Percentiles rank a stretch among this genome's conserved stretches.
phyloP scores from a whole-genome alignment of 768 basidiomycete genomes.

The Cystobasidium ongulense region DNA sequence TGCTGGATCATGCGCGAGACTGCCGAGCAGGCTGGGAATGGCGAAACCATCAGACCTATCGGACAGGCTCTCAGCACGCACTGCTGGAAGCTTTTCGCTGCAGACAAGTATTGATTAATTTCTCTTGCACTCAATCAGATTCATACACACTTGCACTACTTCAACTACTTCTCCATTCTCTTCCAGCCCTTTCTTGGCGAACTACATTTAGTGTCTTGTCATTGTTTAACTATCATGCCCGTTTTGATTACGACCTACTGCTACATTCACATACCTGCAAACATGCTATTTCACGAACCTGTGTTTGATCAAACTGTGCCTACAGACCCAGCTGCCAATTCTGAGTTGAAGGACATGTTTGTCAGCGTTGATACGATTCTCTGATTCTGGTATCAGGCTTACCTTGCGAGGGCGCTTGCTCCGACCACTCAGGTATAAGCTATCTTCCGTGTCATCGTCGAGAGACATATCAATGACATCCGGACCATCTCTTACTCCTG shows the following conservation, averaged over 20 bases:
- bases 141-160: no score
- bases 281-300: no score
- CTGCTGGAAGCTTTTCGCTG: conserved; percentile 27
- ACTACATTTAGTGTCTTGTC: background rate
- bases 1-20: conserved; percentile 30
- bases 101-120: conserved; percentile 7
- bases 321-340: background rate
- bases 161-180: background rate
- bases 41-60: conserved; percentile 6
- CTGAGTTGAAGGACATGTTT: background rate
- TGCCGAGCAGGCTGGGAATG: background rate
- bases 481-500: background rate
- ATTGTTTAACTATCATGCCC: background rate
- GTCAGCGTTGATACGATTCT: background rate
- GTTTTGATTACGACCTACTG: background rate
- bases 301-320: no score
- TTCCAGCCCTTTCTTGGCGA: background rate
- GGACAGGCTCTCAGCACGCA: conserved; percentile 20
- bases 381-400: background rate
- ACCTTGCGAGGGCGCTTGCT: conserved; percentile 18
- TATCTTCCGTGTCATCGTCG: conserved; percentile 3
- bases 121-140: no score
- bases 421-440: background rate
- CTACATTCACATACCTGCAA: background rate
- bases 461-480: conserved; percentile 22